These are phyloP conservation scores for Vitis labrusca DNA, from an alignment of 164 flowering plant genomes.

Conservation along the genomic window DNA sequence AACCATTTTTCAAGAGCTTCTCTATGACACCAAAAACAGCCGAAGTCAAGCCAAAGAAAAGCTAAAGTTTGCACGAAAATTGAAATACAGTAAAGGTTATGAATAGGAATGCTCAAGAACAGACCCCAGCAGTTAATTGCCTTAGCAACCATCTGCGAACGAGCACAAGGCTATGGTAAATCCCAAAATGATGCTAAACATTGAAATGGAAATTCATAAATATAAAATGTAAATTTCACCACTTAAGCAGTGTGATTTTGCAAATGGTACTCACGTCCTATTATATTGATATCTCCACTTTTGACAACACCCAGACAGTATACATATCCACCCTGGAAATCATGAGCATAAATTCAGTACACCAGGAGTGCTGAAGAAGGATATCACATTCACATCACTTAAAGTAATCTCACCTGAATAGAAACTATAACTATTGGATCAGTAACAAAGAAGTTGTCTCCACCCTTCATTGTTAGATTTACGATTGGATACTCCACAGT, in stretches of 20 bases:
- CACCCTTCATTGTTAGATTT: slow-evolving; percentile 54
- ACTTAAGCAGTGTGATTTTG: not conserved
- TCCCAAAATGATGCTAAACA: not conserved
- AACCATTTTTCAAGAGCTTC: too few relatives aligned
- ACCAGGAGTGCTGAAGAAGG: not conserved
- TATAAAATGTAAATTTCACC: not conserved
- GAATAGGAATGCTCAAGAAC: too few relatives aligned
- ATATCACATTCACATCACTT: not conserved
- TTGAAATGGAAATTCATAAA: not conserved
- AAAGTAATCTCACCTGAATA: slow-evolving; percentile 30
- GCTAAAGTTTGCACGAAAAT: too few relatives aligned
- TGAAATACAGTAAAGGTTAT: too few relatives aligned
- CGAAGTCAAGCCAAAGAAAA: too few relatives aligned
- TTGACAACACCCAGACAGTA: slow-evolving; percentile 72
- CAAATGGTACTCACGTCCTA: slow-evolving; percentile 75
- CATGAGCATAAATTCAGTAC: slow-evolving; percentile 7
- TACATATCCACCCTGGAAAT: slow-evolving; percentile 32
- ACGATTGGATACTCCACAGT: slow-evolving; percentile 18
- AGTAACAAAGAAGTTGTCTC: slow-evolving; percentile 24
- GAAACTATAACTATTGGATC: slow-evolving; percentile 27
- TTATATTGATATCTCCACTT: slow-evolving; percentile 66
- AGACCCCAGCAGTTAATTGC: too few relatives aligned
- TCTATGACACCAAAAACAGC: too few relatives aligned
- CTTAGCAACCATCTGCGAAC: too few relatives aligned
- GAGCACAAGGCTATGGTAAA: too few relatives aligned